Conservation (phyloP, 805 yeast species). For the Kodamaea nitidulidarum region DNA sequence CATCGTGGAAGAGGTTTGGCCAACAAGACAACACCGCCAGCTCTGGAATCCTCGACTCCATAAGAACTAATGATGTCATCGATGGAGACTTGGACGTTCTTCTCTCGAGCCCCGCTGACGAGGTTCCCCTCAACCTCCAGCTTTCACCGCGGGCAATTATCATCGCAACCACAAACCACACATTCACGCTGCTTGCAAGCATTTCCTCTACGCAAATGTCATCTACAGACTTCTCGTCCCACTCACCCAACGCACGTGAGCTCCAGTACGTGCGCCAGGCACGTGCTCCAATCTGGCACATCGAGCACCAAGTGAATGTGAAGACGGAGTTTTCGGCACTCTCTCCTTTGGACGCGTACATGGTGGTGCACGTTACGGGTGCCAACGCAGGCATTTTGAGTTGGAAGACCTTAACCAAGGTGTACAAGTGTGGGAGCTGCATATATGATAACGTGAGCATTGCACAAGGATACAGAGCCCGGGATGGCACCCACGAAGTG, state of each 20-base stretch:
- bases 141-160: not conserved
- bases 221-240: not conserved
- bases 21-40: not conserved
- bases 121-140: not conserved
- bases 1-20: no score
- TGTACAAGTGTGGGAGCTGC: constrained; percentile 18
- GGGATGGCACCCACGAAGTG: constrained; percentile 2
- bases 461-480: constrained; percentile 28
- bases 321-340: constrained; percentile 6
- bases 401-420: constrained; percentile 14
- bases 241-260: not conserved
- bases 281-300: constrained; percentile 5
- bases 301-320: constrained; percentile 3
- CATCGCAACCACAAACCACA: not conserved
- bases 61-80: constrained; percentile 22
- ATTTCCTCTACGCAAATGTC: not conserved
- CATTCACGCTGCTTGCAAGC: not conserved
- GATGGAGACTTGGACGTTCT: constrained; percentile 30
- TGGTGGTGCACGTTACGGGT: constrained; percentile 4
- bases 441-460: constrained; percentile 24
- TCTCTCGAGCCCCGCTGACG: constrained; percentile 17
- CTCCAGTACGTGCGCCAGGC: constrained; percentile 3
- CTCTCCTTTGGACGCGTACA: constrained; percentile 4
- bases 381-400: constrained; percentile 4
- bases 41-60: constrained; percentile 14